These are phyloP conservation scores for Saccharomyces paradoxus DNA, from an alignment of 805 yeast genomes.

Conservation along the genomic window DNA sequence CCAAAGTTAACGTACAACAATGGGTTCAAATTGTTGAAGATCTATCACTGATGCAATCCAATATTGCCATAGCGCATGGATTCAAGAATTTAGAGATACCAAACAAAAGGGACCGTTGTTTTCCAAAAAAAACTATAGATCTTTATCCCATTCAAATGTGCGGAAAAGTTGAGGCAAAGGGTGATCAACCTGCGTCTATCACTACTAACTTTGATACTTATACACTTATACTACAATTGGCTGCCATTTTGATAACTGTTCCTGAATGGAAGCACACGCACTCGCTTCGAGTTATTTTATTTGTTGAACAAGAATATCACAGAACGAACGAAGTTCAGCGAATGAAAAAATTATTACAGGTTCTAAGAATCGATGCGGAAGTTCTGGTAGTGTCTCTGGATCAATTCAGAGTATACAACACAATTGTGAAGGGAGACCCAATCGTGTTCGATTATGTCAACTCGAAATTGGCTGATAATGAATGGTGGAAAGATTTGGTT, in stretches of 20 bases:
- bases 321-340: slow-evolving; percentile 61
- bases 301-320: slow-evolving; percentile 72
- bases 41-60: slow-evolving; percentile 75
- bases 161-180: slow-evolving; percentile 44
- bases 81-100: slow-evolving; percentile 68
- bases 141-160: slow-evolving; percentile 96
- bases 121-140: slow-evolving; percentile 57
- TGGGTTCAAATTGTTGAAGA: slow-evolving; percentile 95
- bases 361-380: slow-evolving; percentile 78
- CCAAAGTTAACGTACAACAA: slow-evolving; percentile 58
- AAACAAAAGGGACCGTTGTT: slow-evolving; percentile 24
- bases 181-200: slow-evolving; percentile 37
- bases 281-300: slow-evolving; percentile 70
- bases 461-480: slow-evolving; percentile 45
- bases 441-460: slow-evolving; percentile 42
- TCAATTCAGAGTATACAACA: slow-evolving; percentile 56
- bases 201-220: slow-evolving; percentile 95
- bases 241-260: slow-evolving; percentile 87
- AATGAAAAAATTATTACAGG: slow-evolving; percentile 54
- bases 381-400: slow-evolving; percentile 64
- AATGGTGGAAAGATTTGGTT: slow-evolving; percentile 77
- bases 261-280: slow-evolving; percentile 85
- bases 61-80: slow-evolving; percentile 90
- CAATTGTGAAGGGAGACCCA: slow-evolving; percentile 61
- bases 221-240: slow-evolving; percentile 85